A percentile compares a stretch with the other conserved stretches of the same genome.
phyloP scores from a whole-genome alignment of 768 basidiomycete genomes.

The Suillus occidentalis region DNA sequence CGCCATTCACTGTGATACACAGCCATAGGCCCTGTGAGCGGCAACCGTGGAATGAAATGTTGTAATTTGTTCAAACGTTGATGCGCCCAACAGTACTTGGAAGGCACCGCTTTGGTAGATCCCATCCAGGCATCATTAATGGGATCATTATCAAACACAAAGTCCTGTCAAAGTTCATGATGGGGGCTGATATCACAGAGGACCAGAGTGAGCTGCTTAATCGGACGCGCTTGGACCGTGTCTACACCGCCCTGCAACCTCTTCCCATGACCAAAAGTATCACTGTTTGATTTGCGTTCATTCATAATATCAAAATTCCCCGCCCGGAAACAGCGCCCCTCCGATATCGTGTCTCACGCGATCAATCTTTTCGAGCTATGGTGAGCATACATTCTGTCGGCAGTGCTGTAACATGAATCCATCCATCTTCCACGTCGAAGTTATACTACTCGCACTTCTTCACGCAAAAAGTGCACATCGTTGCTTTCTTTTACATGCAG shows the following conservation, averaged over 20 bases:
- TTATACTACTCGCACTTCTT: neutral
- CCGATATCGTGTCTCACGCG: neutral
- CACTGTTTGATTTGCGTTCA: neutral
- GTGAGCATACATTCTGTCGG: neutral
- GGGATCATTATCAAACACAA: neutral
- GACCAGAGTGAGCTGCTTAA: neutral
- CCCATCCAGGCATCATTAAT: neutral
- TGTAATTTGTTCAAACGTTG: neutral
- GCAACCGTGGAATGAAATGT: neutral
- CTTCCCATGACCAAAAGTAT: neutral
- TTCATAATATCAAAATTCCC: neutral
- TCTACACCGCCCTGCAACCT: neutral
- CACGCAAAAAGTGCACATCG: neutral
- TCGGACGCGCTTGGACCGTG: neutral
- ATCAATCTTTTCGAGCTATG: neutral
- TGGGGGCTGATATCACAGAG: neutral
- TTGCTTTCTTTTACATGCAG: neutral
- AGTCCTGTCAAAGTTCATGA: neutral
- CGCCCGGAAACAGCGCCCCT: neutral
- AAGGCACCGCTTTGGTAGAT: conserved; percentile 1
- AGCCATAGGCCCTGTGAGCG: too few species aligned
- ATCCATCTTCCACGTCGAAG: neutral
- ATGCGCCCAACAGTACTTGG: neutral
- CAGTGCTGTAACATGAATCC: neutral
- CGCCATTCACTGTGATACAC: too few species aligned